These are phyloP conservation scores for Petasospora rhodanensis DNA, from an alignment of 1,139 yeast genomes.

Conservation along the genomic window DNA sequence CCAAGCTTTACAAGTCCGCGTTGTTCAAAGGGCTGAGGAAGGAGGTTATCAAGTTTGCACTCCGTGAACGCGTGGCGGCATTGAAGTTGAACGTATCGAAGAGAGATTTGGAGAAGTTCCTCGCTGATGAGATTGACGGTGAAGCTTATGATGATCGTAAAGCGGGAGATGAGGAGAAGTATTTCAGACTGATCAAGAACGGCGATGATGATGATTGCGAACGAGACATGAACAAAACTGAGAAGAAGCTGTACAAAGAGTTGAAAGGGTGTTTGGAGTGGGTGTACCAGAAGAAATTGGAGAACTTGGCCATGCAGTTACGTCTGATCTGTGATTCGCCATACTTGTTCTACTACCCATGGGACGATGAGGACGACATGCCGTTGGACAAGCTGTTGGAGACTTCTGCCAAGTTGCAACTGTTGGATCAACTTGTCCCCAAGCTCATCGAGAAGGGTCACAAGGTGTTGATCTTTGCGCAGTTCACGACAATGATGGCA, in stretches of 20 bases:
- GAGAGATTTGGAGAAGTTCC: slow-evolving; percentile 41
- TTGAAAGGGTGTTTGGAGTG: slow-evolving; percentile 29
- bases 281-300: slow-evolving; percentile 43
- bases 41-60: slow-evolving; percentile 39
- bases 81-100: too few species aligned
- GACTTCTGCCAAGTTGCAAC: slow-evolving; percentile 67
- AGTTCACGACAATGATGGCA: slow-evolving; percentile 76
- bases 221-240: slow-evolving; percentile 3
- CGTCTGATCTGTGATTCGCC: slow-evolving; percentile 85
- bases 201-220: slow-evolving; percentile 2
- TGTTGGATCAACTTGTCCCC: slow-evolving; percentile 59
- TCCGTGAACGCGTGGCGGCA: slow-evolving; percentile 37
- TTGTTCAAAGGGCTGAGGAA: slow-evolving; percentile 42
- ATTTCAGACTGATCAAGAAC: slow-evolving; percentile 14
- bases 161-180: slow-evolving; percentile 7
- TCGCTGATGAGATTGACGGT: slow-evolving; percentile 32
- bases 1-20: slow-evolving; percentile 57
- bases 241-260: slow-evolving; percentile 16
- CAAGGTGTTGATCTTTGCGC: slow-evolving; percentile 76
- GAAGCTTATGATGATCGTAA: slow-evolving; percentile 10
- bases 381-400: slow-evolving; percentile 35
- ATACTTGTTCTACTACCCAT: slow-evolving; percentile 77
- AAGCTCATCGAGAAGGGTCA: slow-evolving; percentile 47
- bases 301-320: slow-evolving; percentile 74
- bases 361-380: slow-evolving; percentile 39